Percentiles rank a stretch among this genome's conserved stretches.
phyloP scores from a whole-genome alignment of 148 eudicot species.

The Tetragonia tetragonoides region DNA sequence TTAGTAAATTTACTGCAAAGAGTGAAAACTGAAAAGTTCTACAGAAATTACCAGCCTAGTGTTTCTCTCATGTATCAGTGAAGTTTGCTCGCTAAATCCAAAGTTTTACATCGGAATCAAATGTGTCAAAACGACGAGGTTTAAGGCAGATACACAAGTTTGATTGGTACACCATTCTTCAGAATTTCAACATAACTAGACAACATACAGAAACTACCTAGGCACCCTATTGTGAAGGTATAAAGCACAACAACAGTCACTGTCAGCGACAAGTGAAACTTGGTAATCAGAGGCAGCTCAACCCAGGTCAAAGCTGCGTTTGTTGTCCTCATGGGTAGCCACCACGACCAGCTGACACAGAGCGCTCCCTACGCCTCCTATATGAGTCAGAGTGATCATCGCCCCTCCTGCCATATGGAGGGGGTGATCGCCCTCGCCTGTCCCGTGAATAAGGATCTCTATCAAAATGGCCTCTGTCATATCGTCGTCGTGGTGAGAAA shows the following conservation, averaged over 20 bases:
- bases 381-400: constrained; percentile 36
- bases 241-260: constrained; percentile 17
- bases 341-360: constrained; percentile 17
- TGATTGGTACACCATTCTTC: background rate
- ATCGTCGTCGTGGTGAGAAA: constrained; percentile 45
- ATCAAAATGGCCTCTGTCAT: constrained; percentile 37
- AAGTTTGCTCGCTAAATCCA: too few relatives aligned
- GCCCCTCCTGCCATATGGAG: constrained; percentile 51
- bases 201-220: background rate
- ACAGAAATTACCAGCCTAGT: too few relatives aligned
- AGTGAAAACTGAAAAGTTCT: too few relatives aligned
- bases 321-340: constrained; percentile 16
- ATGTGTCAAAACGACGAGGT: background rate
- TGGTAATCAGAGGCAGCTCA: background rate
- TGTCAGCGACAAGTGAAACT: constrained; percentile 2
- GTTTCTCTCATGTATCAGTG: too few relatives aligned
- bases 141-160: background rate
- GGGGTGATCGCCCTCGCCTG: constrained; percentile 41
- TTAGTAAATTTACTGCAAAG: too few relatives aligned
- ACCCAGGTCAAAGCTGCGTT: background rate
- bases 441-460: constrained; percentile 50
- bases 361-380: constrained; percentile 42
- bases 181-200: constrained; percentile 4
- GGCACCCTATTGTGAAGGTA: background rate
- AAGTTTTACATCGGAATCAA: too few relatives aligned